Base-by-base conservation (phyloP, 1,284 basidiomycete genomes). In the Sporisorium scitamineum region DNA sequence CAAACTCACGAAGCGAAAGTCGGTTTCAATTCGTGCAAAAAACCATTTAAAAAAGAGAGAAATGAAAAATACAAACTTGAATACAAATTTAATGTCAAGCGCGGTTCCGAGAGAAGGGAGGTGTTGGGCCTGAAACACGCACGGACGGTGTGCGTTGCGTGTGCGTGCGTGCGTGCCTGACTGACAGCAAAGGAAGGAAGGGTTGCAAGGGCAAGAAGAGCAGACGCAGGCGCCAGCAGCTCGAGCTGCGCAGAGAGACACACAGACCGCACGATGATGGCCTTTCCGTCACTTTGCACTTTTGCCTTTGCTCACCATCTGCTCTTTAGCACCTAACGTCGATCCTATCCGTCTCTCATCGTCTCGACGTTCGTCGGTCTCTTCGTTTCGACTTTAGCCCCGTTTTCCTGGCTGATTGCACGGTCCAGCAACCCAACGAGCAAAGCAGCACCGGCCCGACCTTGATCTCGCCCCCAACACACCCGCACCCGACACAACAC, bases 61-160 rank as follows among this genome's bases (percentile, higher is more conserved):
- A n/a, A 3, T 14, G 7, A 3, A 42, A n/a, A 42, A 20, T 42
- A 42, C n/a, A 42, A 42, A 42, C 9, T 42, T 22, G 29, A 27
- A 52, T 52, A 34, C 31, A 34, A 52, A 50, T n/a, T 27, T 26
- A 9, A 11, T 2, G n/a, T 42, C 6, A 29, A 42, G 50, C 42
- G 50, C 55, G 47, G 29, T 51, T 52, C 27, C 3, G 54, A n/a
- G 37, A n/a, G 39, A 32, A 31, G n/a, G n/a, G n/a, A n/a, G 11
- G 53, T 47, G 57, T 47, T 22, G 42, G 20, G n/a, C 10, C 26
- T 69, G 67, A 70, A 56, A 70, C 67, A 70, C 68, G 68, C 68
- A 70, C 68, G 68, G 57, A 70, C 61, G 39, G 53, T 31, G 57
- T 61, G 64, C 32, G 64, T n/a, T 66, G 64, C 48, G 59, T 58